Base-by-base conservation (phyloP, 441 rosid species). In the Corymbia calophylla region DNA sequence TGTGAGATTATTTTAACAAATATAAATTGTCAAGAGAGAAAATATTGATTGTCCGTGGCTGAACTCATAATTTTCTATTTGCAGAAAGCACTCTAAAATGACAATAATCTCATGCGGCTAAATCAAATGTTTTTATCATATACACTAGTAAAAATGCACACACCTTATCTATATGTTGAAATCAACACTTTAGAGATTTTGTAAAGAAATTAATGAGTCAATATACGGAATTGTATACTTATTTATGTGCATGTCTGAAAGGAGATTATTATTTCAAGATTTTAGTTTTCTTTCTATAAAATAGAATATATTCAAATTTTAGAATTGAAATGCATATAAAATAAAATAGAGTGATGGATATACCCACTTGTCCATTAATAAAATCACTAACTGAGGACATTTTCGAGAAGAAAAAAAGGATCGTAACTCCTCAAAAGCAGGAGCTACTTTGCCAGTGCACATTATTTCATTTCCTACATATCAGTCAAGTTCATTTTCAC, bases 131-230 rank as follows among this genome's bases (percentile, higher is more conserved):
- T 58, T 25, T 2, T 25, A 58, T 25, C 19, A 64, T 29, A n/a
- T 15, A n/a, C 16, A n/a, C 35, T n/a, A 29, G 19, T 35, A 7
- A 64, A 15, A 29, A 2, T 29, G 16, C n/a, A 6, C 32, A 0
- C 7, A 29, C 18, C 17, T 64, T 16, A 31, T 17, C 23, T 5
- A 5, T 8, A 31, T 0, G 23, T 1, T 0, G 1, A 31, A 9
- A 66, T 8, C 17, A 32, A 31, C 8, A 17, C 32, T 66, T 66
- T 44, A 66, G 32, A 66, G 77, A 32, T 17, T 66, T 31, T 66
- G 39, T 18, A 66, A 66, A 58, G 64, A 58, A 4, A 25, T 14
- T 58, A 58, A 58, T 25, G 64, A 58, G 64, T 10, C 0, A 10
- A 2, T 29, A 10, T 58, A 58, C 9, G 3, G n/a, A 66, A 4